Conservation (phyloP, 768 basidiomycete species). For the Rhizopogon salebrosus region DNA sequence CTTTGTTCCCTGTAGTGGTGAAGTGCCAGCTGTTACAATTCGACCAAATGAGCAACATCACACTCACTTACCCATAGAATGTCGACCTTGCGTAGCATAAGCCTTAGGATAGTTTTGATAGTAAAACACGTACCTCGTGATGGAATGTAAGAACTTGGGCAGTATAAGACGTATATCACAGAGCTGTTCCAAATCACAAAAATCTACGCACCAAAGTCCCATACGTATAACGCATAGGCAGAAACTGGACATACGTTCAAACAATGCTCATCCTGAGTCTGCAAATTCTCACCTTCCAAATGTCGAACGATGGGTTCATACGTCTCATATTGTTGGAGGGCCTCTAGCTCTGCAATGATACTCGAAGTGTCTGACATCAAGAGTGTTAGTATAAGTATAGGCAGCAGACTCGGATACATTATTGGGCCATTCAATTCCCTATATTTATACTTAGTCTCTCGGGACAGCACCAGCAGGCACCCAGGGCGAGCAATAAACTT, state of each 20-base stretch:
- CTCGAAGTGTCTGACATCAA: not conserved
- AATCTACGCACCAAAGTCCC: slow-evolving; percentile 1
- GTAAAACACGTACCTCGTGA: not conserved
- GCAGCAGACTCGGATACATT: too few species aligned
- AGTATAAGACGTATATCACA: not conserved
- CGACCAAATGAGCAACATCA: not conserved
- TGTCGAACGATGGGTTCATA: not conserved
- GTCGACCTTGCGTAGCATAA: not conserved
- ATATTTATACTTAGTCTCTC: not conserved
- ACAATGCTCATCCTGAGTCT: not conserved
- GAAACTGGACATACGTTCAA: not conserved
- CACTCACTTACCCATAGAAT: slow-evolving; percentile 2
- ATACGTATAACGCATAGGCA: not conserved
- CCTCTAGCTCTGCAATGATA: not conserved
- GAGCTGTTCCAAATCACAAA: not conserved
- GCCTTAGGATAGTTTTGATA: not conserved
- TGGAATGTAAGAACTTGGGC: slow-evolving; percentile 2
- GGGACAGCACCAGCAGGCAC: too few species aligned
- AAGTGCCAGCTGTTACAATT: too few species aligned
- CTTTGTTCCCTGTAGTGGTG: not conserved
- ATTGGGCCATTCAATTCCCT: not conserved
- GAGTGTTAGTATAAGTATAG: too few species aligned
- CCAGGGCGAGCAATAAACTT: too few species aligned
- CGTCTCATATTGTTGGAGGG: not conserved
- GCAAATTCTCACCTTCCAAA: not conserved